phyloP scores from a whole-genome alignment of 768 basidiomycete genomes.

The Podaxis sp. region DNA sequence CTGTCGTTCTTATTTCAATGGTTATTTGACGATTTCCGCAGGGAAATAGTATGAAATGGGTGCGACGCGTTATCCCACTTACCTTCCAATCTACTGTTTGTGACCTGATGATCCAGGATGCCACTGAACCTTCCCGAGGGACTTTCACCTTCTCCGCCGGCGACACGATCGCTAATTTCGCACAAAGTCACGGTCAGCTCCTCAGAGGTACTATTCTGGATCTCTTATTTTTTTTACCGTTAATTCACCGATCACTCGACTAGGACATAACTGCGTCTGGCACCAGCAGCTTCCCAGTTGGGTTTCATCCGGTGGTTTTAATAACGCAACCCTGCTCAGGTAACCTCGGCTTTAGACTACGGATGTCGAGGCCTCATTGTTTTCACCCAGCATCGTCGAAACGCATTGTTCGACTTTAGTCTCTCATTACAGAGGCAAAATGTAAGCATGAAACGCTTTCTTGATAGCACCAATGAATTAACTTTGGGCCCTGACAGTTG shows the following conservation, averaged over 20 bases:
- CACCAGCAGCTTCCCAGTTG: slow-evolving; percentile 53
- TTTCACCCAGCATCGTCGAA: slow-evolving; percentile 34
- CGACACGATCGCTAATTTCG: slow-evolving; percentile 45
- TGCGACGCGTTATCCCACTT: not conserved
- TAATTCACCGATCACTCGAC: not conserved
- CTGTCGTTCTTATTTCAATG: not conserved
- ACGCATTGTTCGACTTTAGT: slow-evolving; percentile 51
- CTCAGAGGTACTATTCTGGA: slow-evolving; percentile 35
- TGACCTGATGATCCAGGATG: slow-evolving; percentile 31
- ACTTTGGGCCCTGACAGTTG: slow-evolving; percentile 10
- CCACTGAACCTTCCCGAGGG: slow-evolving; percentile 51
- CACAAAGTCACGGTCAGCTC: slow-evolving; percentile 44
- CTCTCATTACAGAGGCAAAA: slow-evolving; percentile 51
- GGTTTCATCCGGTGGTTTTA: slow-evolving; percentile 38
- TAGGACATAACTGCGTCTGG: slow-evolving; percentile 51
- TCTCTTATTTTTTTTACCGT: not conserved
- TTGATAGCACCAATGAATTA: not conserved
- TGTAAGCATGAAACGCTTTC: slow-evolving; percentile 29
- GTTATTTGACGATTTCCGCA: slow-evolving; percentile 8
- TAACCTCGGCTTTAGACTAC: not conserved
- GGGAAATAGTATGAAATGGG: slow-evolving; percentile 56
- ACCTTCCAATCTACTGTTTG: not conserved
- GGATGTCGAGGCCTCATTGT: not conserved
- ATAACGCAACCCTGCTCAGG: slow-evolving; percentile 26
- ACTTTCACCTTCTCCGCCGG: slow-evolving; percentile 48